phyloP scores from a whole-genome alignment of 2,329 filamentous ascomycete species.

The Camillea tinctor region DNA sequence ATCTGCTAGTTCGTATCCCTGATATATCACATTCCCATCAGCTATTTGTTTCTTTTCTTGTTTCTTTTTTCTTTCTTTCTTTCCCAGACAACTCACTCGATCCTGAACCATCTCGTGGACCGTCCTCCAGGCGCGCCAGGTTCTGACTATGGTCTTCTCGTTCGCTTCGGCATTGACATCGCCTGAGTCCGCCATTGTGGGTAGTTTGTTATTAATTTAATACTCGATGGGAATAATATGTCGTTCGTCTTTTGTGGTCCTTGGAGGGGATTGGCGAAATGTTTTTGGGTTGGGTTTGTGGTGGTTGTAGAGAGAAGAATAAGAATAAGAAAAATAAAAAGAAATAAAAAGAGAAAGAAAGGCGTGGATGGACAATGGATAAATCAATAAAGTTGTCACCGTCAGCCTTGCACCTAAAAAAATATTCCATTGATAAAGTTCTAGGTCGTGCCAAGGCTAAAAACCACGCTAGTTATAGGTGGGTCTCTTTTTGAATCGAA shows the following conservation, averaged over 20 bases:
- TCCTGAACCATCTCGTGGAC: slow-evolving; percentile 94
- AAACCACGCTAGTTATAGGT: no score
- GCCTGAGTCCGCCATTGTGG: slow-evolving; percentile 45
- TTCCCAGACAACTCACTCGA: slow-evolving; percentile 65
- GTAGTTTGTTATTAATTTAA: slow-evolving; percentile 6
- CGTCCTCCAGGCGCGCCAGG: slow-evolving; percentile 94
- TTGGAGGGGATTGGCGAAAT: neutral
- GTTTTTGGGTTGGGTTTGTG: no score
- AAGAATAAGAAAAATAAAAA: no score
- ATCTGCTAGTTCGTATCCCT: slow-evolving; percentile 93
- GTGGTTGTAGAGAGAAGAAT: no score
- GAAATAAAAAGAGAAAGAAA: no score
- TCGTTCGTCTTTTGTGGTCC: neutral
- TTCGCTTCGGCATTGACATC: slow-evolving; percentile 38
- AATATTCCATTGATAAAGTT: neutral
- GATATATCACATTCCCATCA: slow-evolving; percentile 28
- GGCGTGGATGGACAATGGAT: neutral
- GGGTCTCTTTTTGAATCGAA: no score
- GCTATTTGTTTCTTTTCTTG: slow-evolving; percentile 9
- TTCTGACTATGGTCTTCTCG: slow-evolving; percentile 58
- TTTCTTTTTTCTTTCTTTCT: slow-evolving; percentile 2
- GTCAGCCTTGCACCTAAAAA: neutral
- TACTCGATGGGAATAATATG: neutral
- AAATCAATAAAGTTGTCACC: neutral
- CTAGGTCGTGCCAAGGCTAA: neutral